Conservation (phyloP, 371 early-diverging fungal species). For the Paraphysoderma sedebokerense region DNA sequence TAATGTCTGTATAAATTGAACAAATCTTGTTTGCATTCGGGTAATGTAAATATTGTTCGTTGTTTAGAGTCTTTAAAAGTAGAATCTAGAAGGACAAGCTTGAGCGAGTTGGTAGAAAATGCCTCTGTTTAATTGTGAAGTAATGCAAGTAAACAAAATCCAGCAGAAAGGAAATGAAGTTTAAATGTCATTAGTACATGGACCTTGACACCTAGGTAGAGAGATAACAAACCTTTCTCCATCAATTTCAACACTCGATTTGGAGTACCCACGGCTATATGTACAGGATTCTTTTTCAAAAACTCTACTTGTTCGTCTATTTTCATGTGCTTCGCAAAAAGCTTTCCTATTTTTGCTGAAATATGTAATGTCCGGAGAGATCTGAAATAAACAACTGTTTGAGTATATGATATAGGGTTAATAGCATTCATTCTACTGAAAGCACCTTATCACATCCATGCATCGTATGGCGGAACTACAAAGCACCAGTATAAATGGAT, state of each 20-base stretch:
- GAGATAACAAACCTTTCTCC: constrained; percentile 24
- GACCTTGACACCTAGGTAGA: too few relatives aligned
- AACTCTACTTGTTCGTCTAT: constrained; percentile 46
- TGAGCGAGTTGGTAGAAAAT: too few relatives aligned
- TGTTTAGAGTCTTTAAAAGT: constrained; percentile 48
- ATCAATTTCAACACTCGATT: constrained; percentile 53
- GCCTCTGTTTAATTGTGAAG: too few relatives aligned
- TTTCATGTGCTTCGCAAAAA: constrained; percentile 76
- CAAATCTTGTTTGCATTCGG: constrained; percentile 49
- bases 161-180: too few relatives aligned
- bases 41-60: constrained; percentile 52
- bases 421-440: constrained; percentile 5
- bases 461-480: constrained; percentile 58
- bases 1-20: constrained; percentile 16
- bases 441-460: constrained; percentile 40
- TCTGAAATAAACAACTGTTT: constrained; percentile 10
- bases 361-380: constrained; percentile 12
- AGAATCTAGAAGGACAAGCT: constrained; percentile 54
- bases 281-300: constrained; percentile 34
- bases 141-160: too few relatives aligned
- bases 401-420: neutral
- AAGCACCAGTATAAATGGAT: constrained; percentile 47
- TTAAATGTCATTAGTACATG: constrained; percentile 44
- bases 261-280: constrained; percentile 68
- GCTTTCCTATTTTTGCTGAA: constrained; percentile 47